A percentile compares a stretch with the other conserved stretches of the same genome.
phyloP scores from a whole-genome alignment of 495 filamentous ascomycete genomes.

The Lasiosphaeria hispida region DNA sequence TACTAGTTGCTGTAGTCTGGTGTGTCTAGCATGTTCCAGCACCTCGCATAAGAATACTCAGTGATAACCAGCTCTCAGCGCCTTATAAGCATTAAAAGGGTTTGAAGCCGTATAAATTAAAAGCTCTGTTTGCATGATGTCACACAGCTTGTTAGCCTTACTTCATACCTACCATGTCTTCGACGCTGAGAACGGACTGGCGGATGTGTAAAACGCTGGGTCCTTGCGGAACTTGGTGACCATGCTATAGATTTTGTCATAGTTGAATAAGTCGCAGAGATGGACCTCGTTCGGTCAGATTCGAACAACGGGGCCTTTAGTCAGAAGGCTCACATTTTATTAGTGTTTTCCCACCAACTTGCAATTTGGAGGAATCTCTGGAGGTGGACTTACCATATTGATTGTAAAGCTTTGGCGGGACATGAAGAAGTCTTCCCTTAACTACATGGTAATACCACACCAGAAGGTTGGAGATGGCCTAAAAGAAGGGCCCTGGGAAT shows the following conservation, averaged over 20 bases:
- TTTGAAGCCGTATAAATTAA: too few relatives aligned
- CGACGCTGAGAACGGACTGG: conserved; percentile 29
- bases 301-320: conserved; percentile 37
- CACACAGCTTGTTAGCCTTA: conserved; percentile 14
- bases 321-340: too few relatives aligned
- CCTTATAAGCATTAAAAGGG: too few relatives aligned
- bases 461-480: too few relatives aligned
- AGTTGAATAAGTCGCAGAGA: conserved; percentile 36
- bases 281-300: conserved; percentile 41
- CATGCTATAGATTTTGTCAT: conserved; percentile 33
- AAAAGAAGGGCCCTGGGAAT: too few relatives aligned
- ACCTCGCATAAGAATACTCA: conserved; percentile 41
- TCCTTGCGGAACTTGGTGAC: conserved; percentile 21
- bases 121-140: conserved; percentile 16
- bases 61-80: too few relatives aligned
- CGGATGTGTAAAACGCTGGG: conserved; percentile 20
- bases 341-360: too few relatives aligned
- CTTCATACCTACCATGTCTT: conserved; percentile 27
- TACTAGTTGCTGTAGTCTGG: conserved; percentile 15
- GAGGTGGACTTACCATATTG: too few relatives aligned
- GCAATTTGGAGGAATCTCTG: too few relatives aligned
- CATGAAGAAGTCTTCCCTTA: too few relatives aligned
- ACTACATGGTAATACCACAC: too few relatives aligned
- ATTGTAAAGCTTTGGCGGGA: too few relatives aligned
- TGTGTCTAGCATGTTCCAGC: conserved; percentile 22